Evolutionary conservation across 2,329 filamentous ascomycete genomes (phyloP).

Genomic region (Celoporthe dispersa): DNA sequence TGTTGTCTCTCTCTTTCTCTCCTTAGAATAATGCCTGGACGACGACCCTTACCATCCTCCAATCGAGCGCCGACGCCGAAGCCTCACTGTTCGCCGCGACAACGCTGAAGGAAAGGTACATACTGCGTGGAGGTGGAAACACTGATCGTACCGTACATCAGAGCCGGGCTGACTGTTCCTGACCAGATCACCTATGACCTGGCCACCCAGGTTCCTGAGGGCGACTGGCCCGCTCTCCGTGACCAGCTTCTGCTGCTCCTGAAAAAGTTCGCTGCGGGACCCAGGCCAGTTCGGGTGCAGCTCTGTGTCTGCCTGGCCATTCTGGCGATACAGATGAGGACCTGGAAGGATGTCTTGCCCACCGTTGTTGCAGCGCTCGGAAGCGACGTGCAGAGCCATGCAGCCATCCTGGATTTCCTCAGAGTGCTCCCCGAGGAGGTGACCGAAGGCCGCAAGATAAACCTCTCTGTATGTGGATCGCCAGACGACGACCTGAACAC

Average conservation of each 20-base stretch:
- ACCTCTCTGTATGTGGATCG: conserved; percentile 91
- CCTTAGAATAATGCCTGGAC: conserved; percentile 88
- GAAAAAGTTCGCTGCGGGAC: conserved; percentile 79
- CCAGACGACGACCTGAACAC: conserved; percentile 52
- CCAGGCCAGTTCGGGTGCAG: conserved; percentile 85
- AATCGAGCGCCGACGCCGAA: conserved; percentile 79
- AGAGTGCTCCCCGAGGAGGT: conserved; percentile 98
- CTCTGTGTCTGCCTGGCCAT: conserved; percentile 94
- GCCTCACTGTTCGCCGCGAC: conserved; percentile 95
- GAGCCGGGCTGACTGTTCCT: conserved; percentile 25
- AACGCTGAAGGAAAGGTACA: conserved; percentile 95
- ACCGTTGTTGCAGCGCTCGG: conserved; percentile 81
- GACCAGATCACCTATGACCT: conserved; percentile 93
- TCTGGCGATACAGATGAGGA: conserved; percentile 92
- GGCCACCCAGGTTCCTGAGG: conserved; percentile 76
- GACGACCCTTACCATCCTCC: conserved; percentile 82
- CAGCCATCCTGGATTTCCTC: conserved; percentile 93
- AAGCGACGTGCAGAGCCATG: conserved; percentile 75
- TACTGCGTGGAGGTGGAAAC: conserved; percentile 20
- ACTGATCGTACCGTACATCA: conserved; percentile 12
- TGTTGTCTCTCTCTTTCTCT: not conserved
- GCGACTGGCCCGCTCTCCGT: conserved; percentile 76
- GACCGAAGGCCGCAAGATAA: conserved; percentile 98
- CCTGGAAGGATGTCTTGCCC: conserved; percentile 90
- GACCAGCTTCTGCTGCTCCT: conserved; percentile 83